phyloP scores from a whole-genome alignment of 2,329 filamentous ascomycete species.

The Colletotrichum cereale region DNA sequence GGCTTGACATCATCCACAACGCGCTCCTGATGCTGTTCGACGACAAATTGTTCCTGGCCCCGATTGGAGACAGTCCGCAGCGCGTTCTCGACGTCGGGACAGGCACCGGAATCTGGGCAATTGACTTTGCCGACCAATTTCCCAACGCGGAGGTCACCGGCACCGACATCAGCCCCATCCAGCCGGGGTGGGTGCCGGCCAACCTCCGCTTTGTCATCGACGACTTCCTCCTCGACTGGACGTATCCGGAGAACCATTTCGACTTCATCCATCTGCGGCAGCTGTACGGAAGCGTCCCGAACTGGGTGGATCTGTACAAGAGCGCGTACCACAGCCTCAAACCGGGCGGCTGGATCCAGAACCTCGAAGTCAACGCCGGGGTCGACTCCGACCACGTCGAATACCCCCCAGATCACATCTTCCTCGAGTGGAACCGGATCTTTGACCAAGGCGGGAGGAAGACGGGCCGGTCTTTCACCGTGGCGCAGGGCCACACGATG shows the following conservation, averaged over 20 bases:
- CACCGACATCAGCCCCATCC: constrained; percentile 69
- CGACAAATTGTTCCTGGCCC: constrained; percentile 53
- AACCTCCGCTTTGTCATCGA: constrained; percentile 73
- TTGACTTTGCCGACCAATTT: constrained; percentile 61
- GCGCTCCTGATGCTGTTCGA: constrained; percentile 47
- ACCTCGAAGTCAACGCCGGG: constrained; percentile 43
- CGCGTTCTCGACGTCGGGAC: constrained; percentile 55
- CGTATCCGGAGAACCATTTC: constrained; percentile 61
- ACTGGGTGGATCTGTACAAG: constrained; percentile 65
- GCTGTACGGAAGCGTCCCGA: constrained; percentile 65
- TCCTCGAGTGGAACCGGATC: constrained; percentile 45
- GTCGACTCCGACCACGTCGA: constrained; percentile 46
- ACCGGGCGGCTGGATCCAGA: constrained; percentile 60
- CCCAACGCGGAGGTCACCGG: constrained; percentile 60
- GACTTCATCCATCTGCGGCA: constrained; percentile 71
- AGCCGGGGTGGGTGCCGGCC: constrained; percentile 66
- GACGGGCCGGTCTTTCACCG: constrained; percentile 43
- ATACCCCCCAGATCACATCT: constrained; percentile 43
- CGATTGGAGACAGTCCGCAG: constrained; percentile 47
- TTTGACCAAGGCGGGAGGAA: constrained; percentile 45
- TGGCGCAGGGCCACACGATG: constrained; percentile 43
- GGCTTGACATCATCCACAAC: constrained; percentile 39
- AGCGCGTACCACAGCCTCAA: constrained; percentile 62
- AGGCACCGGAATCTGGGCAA: constrained; percentile 67
- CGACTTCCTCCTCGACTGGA: constrained; percentile 63